Conservation (phyloP, 106 monocot species). For the Narthecium ossifragum region DNA sequence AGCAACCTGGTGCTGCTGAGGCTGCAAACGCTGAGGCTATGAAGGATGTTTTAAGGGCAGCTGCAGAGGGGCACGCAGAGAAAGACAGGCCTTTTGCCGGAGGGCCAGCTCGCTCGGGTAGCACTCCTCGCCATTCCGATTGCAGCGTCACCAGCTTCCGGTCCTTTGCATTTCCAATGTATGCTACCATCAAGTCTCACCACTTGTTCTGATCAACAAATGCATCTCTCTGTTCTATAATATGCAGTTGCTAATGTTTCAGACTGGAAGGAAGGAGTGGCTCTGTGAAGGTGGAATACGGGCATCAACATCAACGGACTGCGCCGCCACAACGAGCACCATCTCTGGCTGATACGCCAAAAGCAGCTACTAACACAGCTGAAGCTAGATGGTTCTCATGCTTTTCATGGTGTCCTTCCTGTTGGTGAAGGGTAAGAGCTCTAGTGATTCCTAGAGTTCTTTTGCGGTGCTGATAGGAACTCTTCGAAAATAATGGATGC, state of each 20-base stretch:
- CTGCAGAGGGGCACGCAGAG: conserved; percentile 10
- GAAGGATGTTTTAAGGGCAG: conserved; percentile 25
- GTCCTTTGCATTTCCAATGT: conserved; percentile 71
- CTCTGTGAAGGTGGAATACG: neutral
- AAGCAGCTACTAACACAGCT: neutral
- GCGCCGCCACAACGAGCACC: neutral
- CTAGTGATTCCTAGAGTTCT: too few relatives aligned
- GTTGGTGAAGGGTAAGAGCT: too few relatives aligned
- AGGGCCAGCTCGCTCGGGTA: neutral
- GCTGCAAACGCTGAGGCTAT: conserved; percentile 24
- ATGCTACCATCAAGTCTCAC: neutral
- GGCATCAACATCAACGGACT: neutral
- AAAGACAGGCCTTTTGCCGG: neutral
- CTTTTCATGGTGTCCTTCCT: neutral
- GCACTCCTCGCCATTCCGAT: conserved; percentile 35
- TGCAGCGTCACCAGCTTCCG: conserved; percentile 42
- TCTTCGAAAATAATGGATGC: too few relatives aligned
- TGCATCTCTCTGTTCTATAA: neutral
- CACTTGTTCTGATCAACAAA: neutral
- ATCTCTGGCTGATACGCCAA: neutral
- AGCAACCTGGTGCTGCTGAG: neutral
- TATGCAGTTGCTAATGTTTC: too few relatives aligned
- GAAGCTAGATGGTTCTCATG: neutral
- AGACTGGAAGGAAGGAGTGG: neutral
- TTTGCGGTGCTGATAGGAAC: too few relatives aligned